phyloP scores from a whole-genome alignment of 345 rosid species.

The Pseudoturritis turrita region DNA sequence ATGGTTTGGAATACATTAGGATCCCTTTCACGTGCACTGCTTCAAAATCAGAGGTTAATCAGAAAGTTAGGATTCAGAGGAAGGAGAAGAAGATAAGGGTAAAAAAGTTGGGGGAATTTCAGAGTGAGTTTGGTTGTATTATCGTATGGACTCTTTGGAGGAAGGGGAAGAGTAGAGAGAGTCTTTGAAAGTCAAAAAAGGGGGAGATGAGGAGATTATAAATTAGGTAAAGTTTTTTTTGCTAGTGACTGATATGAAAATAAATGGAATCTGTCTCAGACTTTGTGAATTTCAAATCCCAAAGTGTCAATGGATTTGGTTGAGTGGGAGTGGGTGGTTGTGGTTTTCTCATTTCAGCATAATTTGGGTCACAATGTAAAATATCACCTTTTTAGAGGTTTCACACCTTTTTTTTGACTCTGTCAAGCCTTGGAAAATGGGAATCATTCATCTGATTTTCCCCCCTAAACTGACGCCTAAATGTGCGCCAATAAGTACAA shows the following conservation, averaged over 20 bases:
- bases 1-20: constrained; percentile 26
- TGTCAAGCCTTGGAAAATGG: constrained; percentile 23
- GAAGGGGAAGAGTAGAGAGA: constrained; percentile 17
- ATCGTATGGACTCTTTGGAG: constrained; percentile 1
- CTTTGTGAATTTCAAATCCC: constrained; percentile 19
- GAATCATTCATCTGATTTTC: constrained; percentile 18
- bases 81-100: constrained; percentile 28
- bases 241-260: constrained; percentile 13
- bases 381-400: not conserved
- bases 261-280: constrained; percentile 27
- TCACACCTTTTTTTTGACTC: constrained; percentile 24
- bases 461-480: constrained; percentile 9
- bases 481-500: not conserved
- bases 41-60: constrained; percentile 11
- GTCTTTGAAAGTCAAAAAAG: constrained; percentile 28
- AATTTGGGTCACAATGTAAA: constrained; percentile 13
- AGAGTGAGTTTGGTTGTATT: constrained; percentile 28
- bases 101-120: not conserved
- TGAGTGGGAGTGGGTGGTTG: constrained; percentile 36
- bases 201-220: not conserved
- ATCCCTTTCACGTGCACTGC: constrained; percentile 28
- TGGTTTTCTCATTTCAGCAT: constrained; percentile 22
- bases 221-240: constrained; percentile 17
- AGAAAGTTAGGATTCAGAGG: constrained; percentile 7
- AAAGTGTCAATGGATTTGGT: constrained; percentile 34